phyloP scores from a whole-genome alignment of 768 basidiomycete species.

The Suillus americanus region DNA sequence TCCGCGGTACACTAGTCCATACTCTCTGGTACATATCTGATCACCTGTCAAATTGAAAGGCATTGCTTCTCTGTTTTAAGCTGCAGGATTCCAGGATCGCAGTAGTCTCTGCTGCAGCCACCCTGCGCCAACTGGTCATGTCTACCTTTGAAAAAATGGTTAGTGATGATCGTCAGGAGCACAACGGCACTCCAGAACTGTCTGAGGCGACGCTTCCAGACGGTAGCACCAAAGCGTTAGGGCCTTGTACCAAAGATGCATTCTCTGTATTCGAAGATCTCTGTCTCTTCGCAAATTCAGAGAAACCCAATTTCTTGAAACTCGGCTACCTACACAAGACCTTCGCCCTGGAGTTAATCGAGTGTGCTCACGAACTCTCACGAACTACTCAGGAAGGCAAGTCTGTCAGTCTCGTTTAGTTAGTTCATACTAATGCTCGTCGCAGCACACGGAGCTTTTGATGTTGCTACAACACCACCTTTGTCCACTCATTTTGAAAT shows the following conservation, averaged over 20 bases:
- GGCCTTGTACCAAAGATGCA: slow-evolving; percentile 79
- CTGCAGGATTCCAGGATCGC: slow-evolving; percentile 94
- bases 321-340: no score
- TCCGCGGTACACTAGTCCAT: no score
- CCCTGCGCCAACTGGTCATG: slow-evolving; percentile 94
- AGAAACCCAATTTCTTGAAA: slow-evolving; percentile 78
- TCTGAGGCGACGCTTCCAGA: slow-evolving; percentile 60
- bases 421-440: slow-evolving; percentile 5
- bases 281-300: slow-evolving; percentile 81
- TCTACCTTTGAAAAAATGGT: slow-evolving; percentile 96
- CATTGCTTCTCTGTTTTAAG: slow-evolving; percentile 88
- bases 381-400: slow-evolving; percentile 77
- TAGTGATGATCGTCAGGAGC: slow-evolving; percentile 40
- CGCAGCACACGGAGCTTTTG: slow-evolving; percentile 77
- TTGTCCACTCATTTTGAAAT: slow-evolving; percentile 84
- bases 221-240: slow-evolving; percentile 59
- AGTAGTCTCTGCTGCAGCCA: slow-evolving; percentile 95
- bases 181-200: slow-evolving; percentile 13
- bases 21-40: no score
- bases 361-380: slow-evolving; percentile 92
- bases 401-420: slow-evolving; percentile 11
- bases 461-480: slow-evolving; percentile 88
- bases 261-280: slow-evolving; percentile 90
- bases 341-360: slow-evolving; percentile 92
- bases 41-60: slow-evolving; percentile 49